These are phyloP conservation scores for Neobulgaria alba DNA, from an alignment of 2,329 filamentous ascomycete genomes.

Conservation along the genomic window DNA sequence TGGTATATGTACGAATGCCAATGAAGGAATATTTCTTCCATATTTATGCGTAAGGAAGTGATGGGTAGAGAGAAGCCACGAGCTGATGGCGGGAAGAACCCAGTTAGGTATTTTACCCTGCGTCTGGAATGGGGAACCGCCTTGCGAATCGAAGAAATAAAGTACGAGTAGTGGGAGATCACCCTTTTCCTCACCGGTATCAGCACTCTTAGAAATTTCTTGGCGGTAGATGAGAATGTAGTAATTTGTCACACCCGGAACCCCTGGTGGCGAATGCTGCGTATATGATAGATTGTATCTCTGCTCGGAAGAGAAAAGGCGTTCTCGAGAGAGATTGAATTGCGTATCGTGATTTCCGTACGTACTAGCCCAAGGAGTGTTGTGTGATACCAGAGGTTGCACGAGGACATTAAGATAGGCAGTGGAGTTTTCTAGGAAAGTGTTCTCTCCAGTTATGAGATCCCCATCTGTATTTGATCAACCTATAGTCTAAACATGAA, in stretches of 20 bases:
- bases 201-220: too few relatives aligned
- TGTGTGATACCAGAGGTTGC: slow-evolving; percentile 44
- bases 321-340: slow-evolving; percentile 44
- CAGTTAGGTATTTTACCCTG: slow-evolving; percentile 31
- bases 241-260: slow-evolving; percentile 44
- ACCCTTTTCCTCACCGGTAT: slow-evolving; percentile 20
- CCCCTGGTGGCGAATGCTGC: slow-evolving; percentile 32
- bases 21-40: slow-evolving; percentile 34
- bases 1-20: slow-evolving; percentile 49
- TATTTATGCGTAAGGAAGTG: slow-evolving; percentile 25
- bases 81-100: slow-evolving; percentile 35
- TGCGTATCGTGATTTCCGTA: slow-evolving; percentile 65
- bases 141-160: slow-evolving; percentile 65
- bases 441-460: slow-evolving; percentile 60
- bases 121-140: slow-evolving; percentile 42
- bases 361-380: slow-evolving; percentile 54
- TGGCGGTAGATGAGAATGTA: slow-evolving; percentile 40
- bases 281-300: slow-evolving; percentile 33
- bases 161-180: slow-evolving; percentile 40
- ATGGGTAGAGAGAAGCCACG: slow-evolving; percentile 36
- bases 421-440: slow-evolving; percentile 45
- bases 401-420: slow-evolving; percentile 52
- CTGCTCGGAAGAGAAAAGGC: slow-evolving; percentile 34
- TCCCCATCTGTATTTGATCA: slow-evolving; percentile 43
- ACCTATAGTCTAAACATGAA: slow-evolving; percentile 1